Base-by-base conservation (phyloP, 805 yeast species). In the Candida arabinofermentans region DNA sequence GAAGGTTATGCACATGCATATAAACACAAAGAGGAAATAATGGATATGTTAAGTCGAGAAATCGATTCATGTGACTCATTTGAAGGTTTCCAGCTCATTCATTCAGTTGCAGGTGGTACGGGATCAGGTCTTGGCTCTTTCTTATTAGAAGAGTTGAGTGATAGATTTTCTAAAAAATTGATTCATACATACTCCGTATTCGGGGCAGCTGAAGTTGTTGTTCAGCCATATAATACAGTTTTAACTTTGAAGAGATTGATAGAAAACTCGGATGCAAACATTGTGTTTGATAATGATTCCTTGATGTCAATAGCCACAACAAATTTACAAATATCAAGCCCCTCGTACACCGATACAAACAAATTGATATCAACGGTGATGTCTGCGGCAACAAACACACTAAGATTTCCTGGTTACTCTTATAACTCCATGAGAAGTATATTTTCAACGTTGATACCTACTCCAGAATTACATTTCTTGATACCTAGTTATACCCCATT, bases 101-200 rank as follows among this genome's bases (percentile, higher is more conserved):
- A 93, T 64, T 85, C 96, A 4, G 95, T 93, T 4, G 98, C 97
- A 0, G 99, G 99, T 27, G 99, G 99, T 30, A 93, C 99, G 0
- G 99, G 99, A 0, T 86, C 96, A 0, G 99, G 99, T 3, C 77
- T 89, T 27, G 99, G 99, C 1, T 86, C 96, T 0, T 75, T 76
- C 42, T 52, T 93, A 34, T 64, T 93, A 29, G 97, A 93, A 59
- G 69, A 79, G 13, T 62, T 95, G 42, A 77, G 79, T 42, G 99
- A 93, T 59, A 68, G 88, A 41, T 91, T 80, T 59, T 79, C 84
- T 39, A 90, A 90, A 61, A 91, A 89, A 56, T 64, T 93, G 37
- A 69, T 86, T 8, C 86, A 86, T 43, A 88, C 98, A 0, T 86
- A 84, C 54, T 86, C 93, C 36, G 84, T 93, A 2, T 90, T 93